Conservation (phyloP, 768 basidiomycete species). For the Ephemerocybe angulata region DNA sequence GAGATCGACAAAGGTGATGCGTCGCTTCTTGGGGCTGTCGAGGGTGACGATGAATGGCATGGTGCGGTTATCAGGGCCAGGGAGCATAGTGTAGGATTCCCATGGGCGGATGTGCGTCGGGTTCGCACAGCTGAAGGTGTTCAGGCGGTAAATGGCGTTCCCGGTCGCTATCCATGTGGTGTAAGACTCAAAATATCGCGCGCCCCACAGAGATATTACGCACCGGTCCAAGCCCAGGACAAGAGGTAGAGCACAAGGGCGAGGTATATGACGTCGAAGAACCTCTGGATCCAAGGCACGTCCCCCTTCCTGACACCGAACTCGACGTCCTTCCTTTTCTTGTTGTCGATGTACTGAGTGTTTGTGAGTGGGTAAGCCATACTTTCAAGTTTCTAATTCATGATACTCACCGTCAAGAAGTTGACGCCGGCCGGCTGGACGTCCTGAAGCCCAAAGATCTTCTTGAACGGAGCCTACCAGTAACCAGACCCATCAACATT, state of each 20-base stretch:
- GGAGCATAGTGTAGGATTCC: not conserved
- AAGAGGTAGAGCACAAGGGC: not conserved
- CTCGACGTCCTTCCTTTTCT: not conserved
- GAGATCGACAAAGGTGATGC: conserved; percentile 9
- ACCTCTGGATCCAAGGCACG: not conserved
- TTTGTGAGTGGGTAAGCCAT: no score
- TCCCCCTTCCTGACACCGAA: not conserved
- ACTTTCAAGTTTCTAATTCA: no score
- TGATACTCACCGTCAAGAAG: not conserved
- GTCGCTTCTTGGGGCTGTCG: not conserved
- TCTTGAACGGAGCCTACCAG: no score
- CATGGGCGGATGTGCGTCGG: not conserved
- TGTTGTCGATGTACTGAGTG: no score
- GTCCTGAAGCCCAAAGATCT: not conserved
- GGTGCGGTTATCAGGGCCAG: not conserved
- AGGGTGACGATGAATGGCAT: not conserved
- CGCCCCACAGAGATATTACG: not conserved
- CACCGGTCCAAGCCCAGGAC: not conserved
- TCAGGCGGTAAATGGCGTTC: not conserved
- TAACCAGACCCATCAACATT: not conserved
- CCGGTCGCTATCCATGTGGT: not conserved
- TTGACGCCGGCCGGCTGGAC: not conserved
- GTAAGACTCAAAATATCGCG: not conserved
- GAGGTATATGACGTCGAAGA: not conserved
- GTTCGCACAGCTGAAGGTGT: not conserved